phyloP scores from a whole-genome alignment of 2,329 filamentous ascomycete genomes.

The Penicillium sp. region DNA sequence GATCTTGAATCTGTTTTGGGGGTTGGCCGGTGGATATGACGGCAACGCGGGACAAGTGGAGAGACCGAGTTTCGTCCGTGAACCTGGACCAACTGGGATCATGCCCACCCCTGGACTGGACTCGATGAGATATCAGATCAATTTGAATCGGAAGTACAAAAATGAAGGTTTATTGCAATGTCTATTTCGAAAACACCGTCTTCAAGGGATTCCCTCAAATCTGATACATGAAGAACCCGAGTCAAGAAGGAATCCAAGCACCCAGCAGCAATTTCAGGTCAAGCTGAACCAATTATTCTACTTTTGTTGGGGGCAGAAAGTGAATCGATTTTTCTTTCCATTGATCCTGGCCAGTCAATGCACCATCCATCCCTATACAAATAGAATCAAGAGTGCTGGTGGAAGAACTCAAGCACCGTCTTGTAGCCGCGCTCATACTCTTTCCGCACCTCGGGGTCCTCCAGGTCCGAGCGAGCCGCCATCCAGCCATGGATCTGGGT shows the following conservation, averaged over 20 bases:
- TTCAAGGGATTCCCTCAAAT: background rate
- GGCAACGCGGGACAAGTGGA: constrained; percentile 19
- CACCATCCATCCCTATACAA: background rate
- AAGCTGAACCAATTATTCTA: background rate
- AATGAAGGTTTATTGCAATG: background rate
- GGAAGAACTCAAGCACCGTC: constrained; percentile 46
- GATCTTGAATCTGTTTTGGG: constrained; percentile 8
- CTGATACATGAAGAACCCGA: background rate
- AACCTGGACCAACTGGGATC: background rate
- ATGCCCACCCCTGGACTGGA: too few species aligned
- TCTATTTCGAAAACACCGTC: too few species aligned
- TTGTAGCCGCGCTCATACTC: constrained; percentile 51
- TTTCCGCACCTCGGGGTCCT: constrained; percentile 45
- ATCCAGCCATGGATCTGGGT: constrained; percentile 53
- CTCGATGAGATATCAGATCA: background rate
- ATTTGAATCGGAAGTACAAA: background rate
- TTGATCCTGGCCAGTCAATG: background rate
- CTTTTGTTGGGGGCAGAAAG: background rate
- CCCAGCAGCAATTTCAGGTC: background rate
- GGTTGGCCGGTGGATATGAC: constrained; percentile 2
- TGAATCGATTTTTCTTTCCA: background rate
- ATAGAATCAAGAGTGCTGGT: constrained; percentile 42
- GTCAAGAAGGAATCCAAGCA: background rate
- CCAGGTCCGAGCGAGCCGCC: constrained; percentile 48
- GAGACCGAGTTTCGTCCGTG: constrained; percentile 11